phyloP scores from a whole-genome alignment of 345 rosid genomes.

The Corchorus olitorius region DNA sequence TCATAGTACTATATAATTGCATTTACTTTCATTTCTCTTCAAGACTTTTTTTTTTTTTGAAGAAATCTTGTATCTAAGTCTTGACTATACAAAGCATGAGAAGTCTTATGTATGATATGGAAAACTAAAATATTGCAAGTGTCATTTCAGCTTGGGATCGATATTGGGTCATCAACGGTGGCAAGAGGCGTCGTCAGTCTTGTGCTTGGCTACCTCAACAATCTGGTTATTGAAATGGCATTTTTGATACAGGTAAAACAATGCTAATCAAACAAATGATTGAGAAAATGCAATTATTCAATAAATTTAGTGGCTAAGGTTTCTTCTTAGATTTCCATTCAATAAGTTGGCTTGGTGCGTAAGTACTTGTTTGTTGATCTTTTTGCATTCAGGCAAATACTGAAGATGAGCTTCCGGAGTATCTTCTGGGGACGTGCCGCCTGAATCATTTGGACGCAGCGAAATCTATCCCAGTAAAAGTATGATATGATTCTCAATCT shows the following conservation, averaged over 20 bases:
- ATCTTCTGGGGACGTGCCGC: slow-evolving; percentile 87
- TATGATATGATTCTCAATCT: slow-evolving; percentile 8
- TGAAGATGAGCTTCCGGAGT: slow-evolving; percentile 90
- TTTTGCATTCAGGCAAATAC: slow-evolving; percentile 68
- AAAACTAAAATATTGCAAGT: not conserved
- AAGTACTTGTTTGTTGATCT: not conserved
- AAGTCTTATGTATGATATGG: not conserved
- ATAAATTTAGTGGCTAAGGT: not conserved
- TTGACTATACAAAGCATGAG: not conserved
- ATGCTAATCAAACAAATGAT: not conserved
- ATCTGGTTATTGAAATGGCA: slow-evolving; percentile 93
- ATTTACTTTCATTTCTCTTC: not conserved
- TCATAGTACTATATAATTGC: too few relatives aligned
- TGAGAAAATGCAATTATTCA: not conserved
- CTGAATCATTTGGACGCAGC: slow-evolving; percentile 82
- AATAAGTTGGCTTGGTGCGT: not conserved
- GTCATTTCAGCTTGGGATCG: slow-evolving; percentile 76
- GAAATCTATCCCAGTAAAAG: slow-evolving; percentile 53
- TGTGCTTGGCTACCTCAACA: slow-evolving; percentile 95
- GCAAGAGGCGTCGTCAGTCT: slow-evolving; percentile 97
- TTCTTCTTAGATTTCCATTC: not conserved
- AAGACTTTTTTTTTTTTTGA: not conserved
- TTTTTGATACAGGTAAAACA: slow-evolving; percentile 79
- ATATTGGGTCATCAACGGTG: slow-evolving; percentile 91
- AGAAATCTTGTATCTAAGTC: too few relatives aligned